Conservation (phyloP, 208 protist species). For the Leishmania braziliensis region DNA sequence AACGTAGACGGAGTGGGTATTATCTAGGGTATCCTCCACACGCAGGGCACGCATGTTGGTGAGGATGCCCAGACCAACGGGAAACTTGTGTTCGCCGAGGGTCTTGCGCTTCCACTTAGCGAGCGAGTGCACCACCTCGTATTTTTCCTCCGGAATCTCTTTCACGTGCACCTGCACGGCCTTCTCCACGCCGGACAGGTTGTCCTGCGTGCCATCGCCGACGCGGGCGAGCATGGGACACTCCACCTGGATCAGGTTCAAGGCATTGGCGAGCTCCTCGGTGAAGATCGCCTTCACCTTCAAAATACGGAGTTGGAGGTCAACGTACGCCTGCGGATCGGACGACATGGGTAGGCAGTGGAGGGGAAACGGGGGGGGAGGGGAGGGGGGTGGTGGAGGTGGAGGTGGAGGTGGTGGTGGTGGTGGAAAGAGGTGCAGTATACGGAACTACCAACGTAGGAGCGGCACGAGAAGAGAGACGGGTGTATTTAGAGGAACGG, state of each 20-base stretch:
- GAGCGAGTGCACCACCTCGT: constrained; percentile 92
- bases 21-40: constrained; percentile 88
- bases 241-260: constrained; percentile 81
- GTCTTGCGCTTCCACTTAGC: constrained; percentile 94
- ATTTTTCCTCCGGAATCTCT: constrained; percentile 70
- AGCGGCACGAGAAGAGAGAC: background rate
- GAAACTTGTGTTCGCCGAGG: constrained; percentile 79
- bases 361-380: background rate
- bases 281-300: constrained; percentile 76
- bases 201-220: constrained; percentile 90
- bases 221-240: constrained; percentile 81
- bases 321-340: constrained; percentile 51
- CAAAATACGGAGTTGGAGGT: constrained; percentile 72
- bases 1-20: constrained; percentile 89
- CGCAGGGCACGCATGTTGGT: constrained; percentile 90
- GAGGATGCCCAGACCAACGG: constrained; percentile 73
- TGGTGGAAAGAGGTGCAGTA: background rate
- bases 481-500: background rate
- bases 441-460: background rate
- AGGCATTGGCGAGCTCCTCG: constrained; percentile 54
- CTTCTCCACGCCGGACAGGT: constrained; percentile 89
- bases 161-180: constrained; percentile 85
- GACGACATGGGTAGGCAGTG: constrained; percentile 26
- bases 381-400: background rate
- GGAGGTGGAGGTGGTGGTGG: background rate